Evolutionary conservation across 257 asterid species (phyloP), one percentile per base, ranked within the genome.

Genomic region (Mitragyna speciosa): DNA sequence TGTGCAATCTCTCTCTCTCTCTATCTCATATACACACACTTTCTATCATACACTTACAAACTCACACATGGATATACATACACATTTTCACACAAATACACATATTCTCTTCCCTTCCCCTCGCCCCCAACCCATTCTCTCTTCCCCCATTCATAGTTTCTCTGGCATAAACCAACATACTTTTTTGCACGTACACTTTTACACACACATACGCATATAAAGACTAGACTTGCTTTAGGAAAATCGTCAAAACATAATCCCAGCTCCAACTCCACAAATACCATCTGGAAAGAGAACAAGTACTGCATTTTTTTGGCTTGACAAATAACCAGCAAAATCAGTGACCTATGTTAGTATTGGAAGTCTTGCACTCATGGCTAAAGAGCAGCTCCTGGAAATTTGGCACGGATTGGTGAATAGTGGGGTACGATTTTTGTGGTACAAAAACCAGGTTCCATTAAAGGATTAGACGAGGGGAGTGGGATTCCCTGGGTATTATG

Each of bases 311-410:
- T n/a, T 76, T 2, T 91, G 97, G 97, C 93, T 92, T 16, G 87
- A 91, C 31, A 64, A 79, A n/a, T 96, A 91, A 39, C 90, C 94
- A 1, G 74, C 15, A 7, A 91, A 82, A 49, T 91, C 96, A 0
- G 96, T 92, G 24, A 72, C 91, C 70, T 92, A 90, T n/a, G 91
- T 92, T 33, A 87, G 96, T 81, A 80, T 92, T 45, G 97, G 96
- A 30, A 89, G 94, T 72, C 77, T 90, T 3, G 92, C 89, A 1
- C 66, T 78, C 0, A 76, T 90, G 79, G 86, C 87, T 0, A 77
- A 47, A 4, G 86, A 87, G 41, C 89, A 89, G 24, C 52, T 86
- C 20, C 59, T 82, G 83, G 97, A 90, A 80, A 85, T 92, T 61
- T 89, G 89, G 88, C 76, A 89, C 56, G 97, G 97, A 7, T 68